phyloP scores from a whole-genome alignment of 164 flowering plant species.

The Brasenia schreberi region DNA sequence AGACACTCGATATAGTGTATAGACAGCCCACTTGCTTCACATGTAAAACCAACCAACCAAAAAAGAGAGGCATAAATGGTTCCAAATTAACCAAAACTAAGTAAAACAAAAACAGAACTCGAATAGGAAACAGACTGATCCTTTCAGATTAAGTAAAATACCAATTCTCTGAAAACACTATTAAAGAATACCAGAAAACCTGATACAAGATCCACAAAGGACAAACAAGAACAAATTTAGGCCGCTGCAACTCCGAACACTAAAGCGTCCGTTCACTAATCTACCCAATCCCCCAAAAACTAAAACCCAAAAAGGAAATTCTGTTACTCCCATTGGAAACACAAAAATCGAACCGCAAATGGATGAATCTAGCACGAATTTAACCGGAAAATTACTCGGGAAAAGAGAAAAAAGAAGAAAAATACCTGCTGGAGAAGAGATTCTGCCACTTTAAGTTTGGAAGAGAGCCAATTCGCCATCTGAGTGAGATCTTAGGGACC shows the following conservation, averaged over 20 bases:
- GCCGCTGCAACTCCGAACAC: slow-evolving; percentile 5
- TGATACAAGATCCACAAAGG: background rate
- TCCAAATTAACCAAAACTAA: no score
- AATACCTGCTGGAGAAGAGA: slow-evolving; percentile 74
- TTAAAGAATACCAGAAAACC: background rate
- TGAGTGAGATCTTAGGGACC: slow-evolving; percentile 1
- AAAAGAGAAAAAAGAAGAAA: background rate
- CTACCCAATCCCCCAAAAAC: background rate
- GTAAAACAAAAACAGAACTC: no score
- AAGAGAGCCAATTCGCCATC: slow-evolving; percentile 91
- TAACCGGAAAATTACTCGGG: background rate
- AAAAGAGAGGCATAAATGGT: no score
- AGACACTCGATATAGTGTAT: no score
- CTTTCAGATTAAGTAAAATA: background rate
- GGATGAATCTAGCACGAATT: no score
- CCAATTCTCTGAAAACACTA: background rate
- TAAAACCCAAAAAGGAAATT: background rate
- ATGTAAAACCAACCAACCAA: no score
- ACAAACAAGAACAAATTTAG: no score
- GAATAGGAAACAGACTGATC: no score
- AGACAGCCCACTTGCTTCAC: no score
- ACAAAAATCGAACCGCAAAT: background rate
- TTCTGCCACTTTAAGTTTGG: slow-evolving; percentile 92
- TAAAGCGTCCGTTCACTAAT: background rate
- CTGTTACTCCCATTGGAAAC: background rate